Base-by-base conservation (phyloP, 352 stramenopile species). In the Globisporangium splendens region DNA sequence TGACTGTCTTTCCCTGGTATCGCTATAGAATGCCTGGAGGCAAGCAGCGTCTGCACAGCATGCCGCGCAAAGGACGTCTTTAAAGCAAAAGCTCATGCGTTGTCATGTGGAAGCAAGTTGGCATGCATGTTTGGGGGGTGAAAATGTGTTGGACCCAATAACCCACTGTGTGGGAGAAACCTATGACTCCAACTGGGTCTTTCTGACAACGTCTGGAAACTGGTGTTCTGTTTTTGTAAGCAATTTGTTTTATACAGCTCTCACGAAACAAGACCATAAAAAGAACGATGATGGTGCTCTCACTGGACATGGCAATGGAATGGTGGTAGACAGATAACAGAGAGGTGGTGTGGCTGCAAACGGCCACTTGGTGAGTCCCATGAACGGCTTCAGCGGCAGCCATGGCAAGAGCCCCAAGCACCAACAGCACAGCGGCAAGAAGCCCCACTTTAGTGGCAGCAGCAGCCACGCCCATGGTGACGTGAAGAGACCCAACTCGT, bases 31-130 rank as follows among this genome's bases (percentile, higher is more conserved):
- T 50, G 48, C 41, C 46, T 35, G 50, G 59, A 72, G 68, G 64
- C 54, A 72, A 62, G 61, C 72, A 84, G 56, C 77, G 74, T 42
- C 62, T 81, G 58, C 73, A 83, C 54, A 66, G 60, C 39, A 77
- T 77, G 63, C 56, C 44, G 20, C 81, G 81, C 54, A 89, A 89
- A 63, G 75, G 79, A 42, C 79, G 81, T n/a, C 79, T 78, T 46
- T 87, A 68, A 72, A 33, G 46, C 17, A 31, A 11, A 1, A 4
- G 20, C 14, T 11, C 17, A 35, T 59, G 15, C 18, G 18, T 35
- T 24, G 1, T 43, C 38, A 11, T 17, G 38, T 35, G 28, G 28
- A 2, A 7, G 24, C 24, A 31, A 31, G 24, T 31, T 31, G 24
- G 24, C 24, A 31, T 7, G n/a, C n/a, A n/a, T n/a, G n/a, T 7